Evolutionary conservation across 306 rosid genomes (phyloP).

Genomic region (Prunus mira): DNA sequence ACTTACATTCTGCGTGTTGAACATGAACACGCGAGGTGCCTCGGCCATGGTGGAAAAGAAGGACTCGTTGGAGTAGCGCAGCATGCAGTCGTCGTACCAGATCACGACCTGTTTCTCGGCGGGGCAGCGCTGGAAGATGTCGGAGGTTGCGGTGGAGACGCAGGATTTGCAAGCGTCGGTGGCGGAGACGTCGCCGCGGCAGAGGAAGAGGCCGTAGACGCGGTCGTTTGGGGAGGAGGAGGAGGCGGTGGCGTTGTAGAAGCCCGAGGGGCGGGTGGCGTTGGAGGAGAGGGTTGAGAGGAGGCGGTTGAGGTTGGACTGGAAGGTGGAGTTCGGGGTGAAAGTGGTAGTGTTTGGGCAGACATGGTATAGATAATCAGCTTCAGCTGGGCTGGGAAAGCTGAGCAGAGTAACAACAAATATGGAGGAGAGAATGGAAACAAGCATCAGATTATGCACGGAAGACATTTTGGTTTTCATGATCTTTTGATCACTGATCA

Average conservation of each 20-base stretch:
- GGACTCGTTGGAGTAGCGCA: too few species aligned
- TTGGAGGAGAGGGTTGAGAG: constrained; percentile 17
- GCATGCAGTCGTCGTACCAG: constrained; percentile 26
- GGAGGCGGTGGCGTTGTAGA: constrained; percentile 13
- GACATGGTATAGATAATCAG: not conserved
- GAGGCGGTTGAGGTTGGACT: constrained; percentile 31
- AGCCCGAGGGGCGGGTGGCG: not conserved
- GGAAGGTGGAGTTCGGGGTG: constrained; percentile 37
- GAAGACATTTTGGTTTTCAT: too few species aligned
- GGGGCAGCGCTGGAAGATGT: constrained; percentile 25
- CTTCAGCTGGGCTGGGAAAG: not conserved
- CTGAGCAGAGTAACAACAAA: not conserved
- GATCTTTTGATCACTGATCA: too few species aligned
- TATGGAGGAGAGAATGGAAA: too few species aligned
- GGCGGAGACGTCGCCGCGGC: constrained; percentile 38
- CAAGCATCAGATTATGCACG: too few species aligned
- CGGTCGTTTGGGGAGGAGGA: not conserved
- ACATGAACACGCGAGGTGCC: not conserved
- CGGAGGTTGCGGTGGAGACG: constrained; percentile 28
- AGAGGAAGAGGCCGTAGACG: constrained; percentile 48
- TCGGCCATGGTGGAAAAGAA: too few species aligned
- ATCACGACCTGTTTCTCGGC: constrained; percentile 34
- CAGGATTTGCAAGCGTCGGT: constrained; percentile 35
- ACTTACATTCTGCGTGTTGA: not conserved
- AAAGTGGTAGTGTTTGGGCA: constrained; percentile 28